phyloP scores from a whole-genome alignment of 2,329 filamentous ascomycete genomes.

The Diaporthe capsici region DNA sequence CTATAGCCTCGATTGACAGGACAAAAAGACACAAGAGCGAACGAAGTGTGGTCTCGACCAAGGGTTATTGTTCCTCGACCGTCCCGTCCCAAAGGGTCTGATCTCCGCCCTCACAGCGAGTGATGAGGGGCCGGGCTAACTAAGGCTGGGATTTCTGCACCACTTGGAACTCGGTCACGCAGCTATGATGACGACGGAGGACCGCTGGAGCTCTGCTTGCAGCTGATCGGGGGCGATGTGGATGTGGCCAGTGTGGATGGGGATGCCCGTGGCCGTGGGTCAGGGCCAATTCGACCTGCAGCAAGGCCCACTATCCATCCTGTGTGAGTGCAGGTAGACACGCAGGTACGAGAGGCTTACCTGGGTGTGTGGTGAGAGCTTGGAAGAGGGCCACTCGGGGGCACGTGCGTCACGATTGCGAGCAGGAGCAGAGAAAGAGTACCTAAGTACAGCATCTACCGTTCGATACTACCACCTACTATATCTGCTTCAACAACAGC shows the following conservation, averaged over 20 bases:
- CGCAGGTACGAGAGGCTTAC: conserved; percentile 7
- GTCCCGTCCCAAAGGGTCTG: neutral
- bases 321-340: conserved; percentile 1
- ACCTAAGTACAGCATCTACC: neutral
- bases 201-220: conserved; percentile 15
- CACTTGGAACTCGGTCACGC: neutral
- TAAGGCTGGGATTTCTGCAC: neutral
- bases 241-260: conserved; percentile 4
- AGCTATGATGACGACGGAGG: conserved; percentile 23
- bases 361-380: neutral
- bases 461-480: neutral
- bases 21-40: neutral
- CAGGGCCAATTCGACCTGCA: conserved; percentile 33
- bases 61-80: conserved; percentile 13
- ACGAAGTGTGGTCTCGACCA: conserved; percentile 14
- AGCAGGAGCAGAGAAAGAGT: neutral
- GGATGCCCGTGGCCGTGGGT: conserved; percentile 26
- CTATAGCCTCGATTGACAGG: conserved; percentile 15
- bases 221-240: conserved; percentile 15
- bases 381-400: neutral
- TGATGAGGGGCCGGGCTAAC: neutral
- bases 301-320: conserved; percentile 25
- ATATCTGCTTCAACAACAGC: neutral
- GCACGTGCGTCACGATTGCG: conserved; percentile 28
- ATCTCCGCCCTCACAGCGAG: neutral